Evolutionary conservation across 2,329 filamentous ascomycete genomes (phyloP).

Genomic region (Davidsoniella virescens): DNA sequence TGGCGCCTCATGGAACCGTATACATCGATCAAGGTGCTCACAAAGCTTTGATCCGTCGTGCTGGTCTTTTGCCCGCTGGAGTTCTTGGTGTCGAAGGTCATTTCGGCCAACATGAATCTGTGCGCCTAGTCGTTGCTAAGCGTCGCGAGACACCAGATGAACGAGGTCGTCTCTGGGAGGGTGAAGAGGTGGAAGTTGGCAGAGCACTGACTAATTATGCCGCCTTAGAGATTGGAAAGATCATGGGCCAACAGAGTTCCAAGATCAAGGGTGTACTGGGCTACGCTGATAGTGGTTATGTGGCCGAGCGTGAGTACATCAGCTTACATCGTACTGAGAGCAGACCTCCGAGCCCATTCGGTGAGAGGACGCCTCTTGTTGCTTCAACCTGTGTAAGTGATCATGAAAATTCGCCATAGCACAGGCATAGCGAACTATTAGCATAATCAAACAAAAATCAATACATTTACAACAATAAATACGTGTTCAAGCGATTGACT

Average conservation of each 20-base stretch:
- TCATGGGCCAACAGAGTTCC: slow-evolving; percentile 68
- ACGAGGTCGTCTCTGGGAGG: slow-evolving; percentile 32
- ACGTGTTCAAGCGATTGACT: no score
- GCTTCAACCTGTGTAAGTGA: no score
- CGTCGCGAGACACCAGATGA: slow-evolving; percentile 27
- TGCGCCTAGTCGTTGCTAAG: slow-evolving; percentile 68
- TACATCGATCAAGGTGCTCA: slow-evolving; percentile 89
- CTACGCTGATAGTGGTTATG: slow-evolving; percentile 89
- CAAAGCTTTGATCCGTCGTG: slow-evolving; percentile 63
- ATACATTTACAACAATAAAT: no score
- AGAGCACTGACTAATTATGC: slow-evolving; percentile 86
- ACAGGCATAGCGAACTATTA: neutral
- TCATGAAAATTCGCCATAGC: no score
- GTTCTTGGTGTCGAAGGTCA: slow-evolving; percentile 75
- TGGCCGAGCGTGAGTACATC: slow-evolving; percentile 76
- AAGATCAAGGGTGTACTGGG: slow-evolving; percentile 70
- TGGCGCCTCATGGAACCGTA: slow-evolving; percentile 75
- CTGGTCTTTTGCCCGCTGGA: slow-evolving; percentile 78
- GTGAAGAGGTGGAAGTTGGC: slow-evolving; percentile 55
- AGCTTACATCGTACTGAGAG: slow-evolving; percentile 49
- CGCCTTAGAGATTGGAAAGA: slow-evolving; percentile 64
- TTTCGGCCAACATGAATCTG: slow-evolving; percentile 86
- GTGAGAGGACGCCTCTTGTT: neutral
- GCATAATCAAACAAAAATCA: no score
- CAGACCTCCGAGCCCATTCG: slow-evolving; percentile 23